Percentiles rank a stretch among this genome's conserved stretches.
Conservation (phyloP, 805 yeast species). For the Torulaspora gathmanii region DNA sequence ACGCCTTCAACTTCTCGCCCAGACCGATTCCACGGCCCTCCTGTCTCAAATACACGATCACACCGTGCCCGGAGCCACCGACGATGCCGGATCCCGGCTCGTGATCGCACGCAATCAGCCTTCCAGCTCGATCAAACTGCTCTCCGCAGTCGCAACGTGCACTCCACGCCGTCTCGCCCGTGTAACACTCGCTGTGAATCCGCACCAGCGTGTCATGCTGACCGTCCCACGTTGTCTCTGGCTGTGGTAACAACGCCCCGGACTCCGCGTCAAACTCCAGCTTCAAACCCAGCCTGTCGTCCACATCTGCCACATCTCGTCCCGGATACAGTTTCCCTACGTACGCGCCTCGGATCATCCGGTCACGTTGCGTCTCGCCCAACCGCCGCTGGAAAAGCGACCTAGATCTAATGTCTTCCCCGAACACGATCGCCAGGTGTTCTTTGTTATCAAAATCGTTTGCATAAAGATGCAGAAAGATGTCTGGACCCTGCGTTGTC, state of each 20-base stretch:
- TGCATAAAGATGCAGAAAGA: conserved; percentile 81
- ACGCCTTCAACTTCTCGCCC: conserved; percentile 96
- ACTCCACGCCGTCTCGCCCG: conserved; percentile 99
- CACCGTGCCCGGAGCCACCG: conserved; percentile 80
- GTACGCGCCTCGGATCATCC: conserved; percentile 99
- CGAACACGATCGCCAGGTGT: conserved; percentile 95
- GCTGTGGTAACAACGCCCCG: conserved; percentile 25
- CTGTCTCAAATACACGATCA: conserved; percentile 91
- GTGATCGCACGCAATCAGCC: conserved; percentile 54
- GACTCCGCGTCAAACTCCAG: conserved; percentile 42
- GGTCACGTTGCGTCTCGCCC: conserved; percentile 79
- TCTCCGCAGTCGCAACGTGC: conserved; percentile 99
- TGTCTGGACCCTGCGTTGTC: conserved; percentile 91
- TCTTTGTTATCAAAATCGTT: conserved; percentile 87
- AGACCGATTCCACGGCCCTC: conserved; percentile 98
- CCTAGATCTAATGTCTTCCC: conserved; percentile 80
- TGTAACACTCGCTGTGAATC: conserved; percentile 95
- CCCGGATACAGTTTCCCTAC: conserved; percentile 89
- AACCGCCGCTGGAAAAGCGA: conserved; percentile 57
- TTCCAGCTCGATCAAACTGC: conserved; percentile 96
- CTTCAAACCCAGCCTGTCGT: conserved; percentile 41
- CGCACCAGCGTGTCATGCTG: conserved; percentile 57
- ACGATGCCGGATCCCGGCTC: conserved; percentile 26
- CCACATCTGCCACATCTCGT: conserved; percentile 61
- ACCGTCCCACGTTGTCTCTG: conserved; percentile 27